Evolutionary conservation across 139 green algal genomes (phyloP).

Genomic region (Tetradesmus lagerheimii): DNA sequence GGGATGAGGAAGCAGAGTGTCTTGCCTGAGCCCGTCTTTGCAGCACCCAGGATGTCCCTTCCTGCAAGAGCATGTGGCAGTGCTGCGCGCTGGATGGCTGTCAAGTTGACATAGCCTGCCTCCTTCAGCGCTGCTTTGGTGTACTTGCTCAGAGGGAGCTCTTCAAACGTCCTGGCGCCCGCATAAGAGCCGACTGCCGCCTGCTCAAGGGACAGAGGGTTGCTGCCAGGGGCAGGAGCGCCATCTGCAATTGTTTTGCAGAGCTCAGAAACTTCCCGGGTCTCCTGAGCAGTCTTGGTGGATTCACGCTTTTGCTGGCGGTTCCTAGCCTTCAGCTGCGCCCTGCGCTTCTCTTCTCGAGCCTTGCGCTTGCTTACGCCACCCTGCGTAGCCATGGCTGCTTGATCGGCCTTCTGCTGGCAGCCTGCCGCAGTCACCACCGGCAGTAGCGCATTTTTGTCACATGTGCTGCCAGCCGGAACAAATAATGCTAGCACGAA

Average conservation of each 20-base stretch:
- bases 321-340: conserved; percentile 1
- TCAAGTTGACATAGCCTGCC: conserved; percentile 79
- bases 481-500: neutral
- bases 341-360: conserved; percentile 41
- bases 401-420: conserved; percentile 4
- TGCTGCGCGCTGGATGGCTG: conserved; percentile 94
- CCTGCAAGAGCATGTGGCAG: conserved; percentile 94
- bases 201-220: conserved; percentile 53
- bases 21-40: conserved; percentile 98
- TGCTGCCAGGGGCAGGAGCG: conserved; percentile 63
- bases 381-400: neutral
- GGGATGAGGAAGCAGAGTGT: conserved; percentile 97
- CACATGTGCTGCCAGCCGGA: neutral
- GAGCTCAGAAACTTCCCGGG: conserved; percentile 52
- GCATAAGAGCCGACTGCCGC: conserved; percentile 52
- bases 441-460: neutral
- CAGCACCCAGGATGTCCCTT: conserved; percentile 95
- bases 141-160: conserved; percentile 60
- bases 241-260: conserved; percentile 48
- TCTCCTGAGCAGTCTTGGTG: conserved; percentile 46
- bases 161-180: conserved; percentile 60
- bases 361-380: conserved; percentile 12
- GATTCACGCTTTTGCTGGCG: conserved; percentile 11
- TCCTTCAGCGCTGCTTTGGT: conserved; percentile 73
- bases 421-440: neutral